A percentile compares a stretch with the other conserved stretches of the same genome.
Evolutionary conservation across 2,329 filamentous ascomycete genomes (phyloP).

Genomic region (Sclerotinia subarctica): DNA sequence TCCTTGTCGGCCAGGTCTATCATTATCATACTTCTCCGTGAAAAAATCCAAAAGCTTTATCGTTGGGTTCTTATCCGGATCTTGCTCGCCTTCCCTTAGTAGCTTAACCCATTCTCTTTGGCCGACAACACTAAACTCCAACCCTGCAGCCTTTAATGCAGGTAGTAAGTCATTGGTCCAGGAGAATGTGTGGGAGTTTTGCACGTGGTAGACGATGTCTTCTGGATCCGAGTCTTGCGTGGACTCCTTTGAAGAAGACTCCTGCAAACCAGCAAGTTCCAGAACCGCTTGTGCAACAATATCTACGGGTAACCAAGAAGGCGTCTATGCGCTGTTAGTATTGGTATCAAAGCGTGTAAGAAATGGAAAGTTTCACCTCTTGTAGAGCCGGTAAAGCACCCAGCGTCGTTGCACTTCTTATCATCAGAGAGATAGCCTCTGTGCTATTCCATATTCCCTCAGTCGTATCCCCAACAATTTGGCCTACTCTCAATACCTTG

Average conservation of each 20-base stretch:
- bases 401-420: constrained; percentile 46
- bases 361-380: constrained; percentile 35
- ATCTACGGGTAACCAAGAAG: constrained; percentile 48
- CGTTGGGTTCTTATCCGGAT: constrained; percentile 49
- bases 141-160: constrained; percentile 44
- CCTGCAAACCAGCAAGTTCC: constrained; percentile 39
- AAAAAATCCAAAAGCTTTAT: constrained; percentile 54
- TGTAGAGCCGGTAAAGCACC: constrained; percentile 46
- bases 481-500: constrained; percentile 47
- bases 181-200: constrained; percentile 47
- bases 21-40: constrained; percentile 49
- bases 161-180: constrained; percentile 54
- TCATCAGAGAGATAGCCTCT: constrained; percentile 52
- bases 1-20: constrained; percentile 40
- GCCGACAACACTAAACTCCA: constrained; percentile 45
- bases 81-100: constrained; percentile 46
- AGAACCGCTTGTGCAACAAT: constrained; percentile 43
- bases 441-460: constrained; percentile 50
- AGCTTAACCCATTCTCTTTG: constrained; percentile 46
- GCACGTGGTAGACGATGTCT: constrained; percentile 47
- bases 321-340: constrained; percentile 28
- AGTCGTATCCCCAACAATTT: constrained; percentile 48
- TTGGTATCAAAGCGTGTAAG: not conserved
- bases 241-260: not conserved
- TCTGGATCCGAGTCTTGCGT: constrained; percentile 23